Conservation (phyloP, 2,329 filamentous ascomycete genomes). For the Cytospora paraplurivora region DNA sequence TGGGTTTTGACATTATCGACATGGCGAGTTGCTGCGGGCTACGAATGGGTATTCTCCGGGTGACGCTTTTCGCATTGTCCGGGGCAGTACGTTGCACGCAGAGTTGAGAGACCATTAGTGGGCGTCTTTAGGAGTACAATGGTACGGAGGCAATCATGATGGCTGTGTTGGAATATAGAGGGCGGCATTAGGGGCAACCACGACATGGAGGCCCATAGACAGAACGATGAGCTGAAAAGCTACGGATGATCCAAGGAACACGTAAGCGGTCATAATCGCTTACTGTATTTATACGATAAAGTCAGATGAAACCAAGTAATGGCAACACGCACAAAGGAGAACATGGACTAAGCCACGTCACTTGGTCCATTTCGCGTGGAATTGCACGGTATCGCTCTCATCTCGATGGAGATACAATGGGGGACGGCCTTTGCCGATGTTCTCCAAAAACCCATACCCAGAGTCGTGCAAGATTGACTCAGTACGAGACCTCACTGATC, state of each 20-base stretch:
- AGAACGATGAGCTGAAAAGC: neutral
- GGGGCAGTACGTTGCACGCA: constrained; percentile 9
- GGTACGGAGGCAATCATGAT: neutral
- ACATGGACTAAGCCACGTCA: neutral
- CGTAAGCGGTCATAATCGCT: neutral
- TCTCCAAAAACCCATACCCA: neutral
- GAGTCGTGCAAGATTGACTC: neutral
- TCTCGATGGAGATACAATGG: neutral
- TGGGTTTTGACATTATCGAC: constrained; percentile 2
- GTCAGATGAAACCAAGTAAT: neutral
- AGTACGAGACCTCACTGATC: constrained; percentile 43
- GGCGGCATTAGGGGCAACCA: neutral
- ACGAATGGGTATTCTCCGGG: constrained; percentile 16
- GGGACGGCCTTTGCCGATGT: neutral
- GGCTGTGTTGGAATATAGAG: constrained; percentile 18
- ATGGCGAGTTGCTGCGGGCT: constrained; percentile 4
- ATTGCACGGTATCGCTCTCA: neutral
- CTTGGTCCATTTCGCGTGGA: neutral
- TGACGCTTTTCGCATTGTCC: constrained; percentile 11
- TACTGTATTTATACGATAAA: constrained; percentile 15
- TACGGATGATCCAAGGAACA: neutral
- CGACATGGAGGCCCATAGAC: constrained; percentile 8
- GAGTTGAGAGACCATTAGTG: constrained; percentile 14
- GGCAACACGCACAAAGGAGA: neutral
- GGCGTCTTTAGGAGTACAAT: constrained; percentile 23